These are phyloP conservation scores for Suillus subalutaceus DNA, from an alignment of 768 basidiomycete genomes.

Conservation along the genomic window DNA sequence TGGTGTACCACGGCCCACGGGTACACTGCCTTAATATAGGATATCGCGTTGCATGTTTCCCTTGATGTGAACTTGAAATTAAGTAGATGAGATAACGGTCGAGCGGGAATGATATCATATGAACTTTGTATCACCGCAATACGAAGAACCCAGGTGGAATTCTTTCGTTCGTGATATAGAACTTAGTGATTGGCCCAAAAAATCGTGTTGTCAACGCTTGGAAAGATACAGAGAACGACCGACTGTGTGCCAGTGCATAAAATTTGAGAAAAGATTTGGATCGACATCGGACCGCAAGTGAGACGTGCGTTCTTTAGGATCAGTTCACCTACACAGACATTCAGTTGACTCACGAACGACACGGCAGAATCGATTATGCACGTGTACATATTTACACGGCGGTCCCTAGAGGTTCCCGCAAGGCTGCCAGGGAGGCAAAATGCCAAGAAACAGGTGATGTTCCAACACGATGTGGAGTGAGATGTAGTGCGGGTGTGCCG, in stretches of 20 bases:
- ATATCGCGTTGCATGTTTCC: background rate
- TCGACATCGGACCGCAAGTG: background rate
- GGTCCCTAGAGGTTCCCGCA: no score
- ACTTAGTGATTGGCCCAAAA: no score
- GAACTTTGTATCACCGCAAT: background rate
- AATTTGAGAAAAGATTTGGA: background rate
- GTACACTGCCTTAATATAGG: background rate
- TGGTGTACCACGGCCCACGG: background rate
- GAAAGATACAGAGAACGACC: no score
- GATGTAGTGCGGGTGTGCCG: no score
- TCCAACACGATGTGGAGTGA: conserved; percentile 1
- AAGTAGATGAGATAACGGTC: background rate
- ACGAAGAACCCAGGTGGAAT: background rate
- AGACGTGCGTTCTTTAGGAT: no score
- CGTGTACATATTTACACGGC: background rate
- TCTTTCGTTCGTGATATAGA: background rate
- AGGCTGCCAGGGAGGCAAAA: background rate
- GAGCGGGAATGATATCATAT: background rate
- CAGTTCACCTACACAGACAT: no score
- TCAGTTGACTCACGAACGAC: no score
- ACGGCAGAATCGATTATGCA: background rate
- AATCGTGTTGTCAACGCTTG: no score
- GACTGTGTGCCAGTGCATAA: background rate
- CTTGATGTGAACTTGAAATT: background rate
- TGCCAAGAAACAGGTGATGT: background rate